Percentiles rank a stretch among this genome's conserved stretches.
Conservation (phyloP, 108 stramenopile species). For the Stephanodiscus triporus region DNA sequence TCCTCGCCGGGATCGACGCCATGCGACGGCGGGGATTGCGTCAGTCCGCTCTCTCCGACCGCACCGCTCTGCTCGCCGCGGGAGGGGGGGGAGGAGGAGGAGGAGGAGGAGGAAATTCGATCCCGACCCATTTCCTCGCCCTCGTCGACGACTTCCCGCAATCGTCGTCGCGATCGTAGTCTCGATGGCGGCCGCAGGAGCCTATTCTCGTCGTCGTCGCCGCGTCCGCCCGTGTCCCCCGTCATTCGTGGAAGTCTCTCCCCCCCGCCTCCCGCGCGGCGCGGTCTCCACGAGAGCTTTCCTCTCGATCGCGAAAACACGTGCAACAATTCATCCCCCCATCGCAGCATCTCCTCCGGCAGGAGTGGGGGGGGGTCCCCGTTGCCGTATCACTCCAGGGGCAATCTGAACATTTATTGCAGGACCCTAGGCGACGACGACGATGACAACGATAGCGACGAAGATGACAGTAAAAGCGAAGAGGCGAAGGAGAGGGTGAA, state of each 20-base stretch:
- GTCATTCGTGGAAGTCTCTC: constrained; percentile 3
- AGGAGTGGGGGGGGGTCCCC: background rate
- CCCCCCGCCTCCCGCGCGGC: background rate
- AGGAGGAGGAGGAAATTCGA: background rate
- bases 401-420: constrained; percentile 7
- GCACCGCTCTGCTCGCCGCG: background rate
- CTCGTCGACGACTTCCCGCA: background rate
- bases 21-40: too few species aligned
- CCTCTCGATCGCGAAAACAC: background rate
- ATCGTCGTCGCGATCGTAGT: background rate
- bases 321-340: background rate
- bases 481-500: background rate
- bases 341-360: constrained; percentile 5
- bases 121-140: background rate
- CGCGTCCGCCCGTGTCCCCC: background rate
- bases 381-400: background rate
- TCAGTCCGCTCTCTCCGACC: background rate
- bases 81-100: background rate
- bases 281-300: background rate
- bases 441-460: background rate
- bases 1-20: constrained; percentile 1
- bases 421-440: background rate
- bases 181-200: background rate
- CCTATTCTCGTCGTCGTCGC: background rate
- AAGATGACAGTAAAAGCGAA: background rate